phyloP scores from a whole-genome alignment of 306 rosid species.

The Vigna unguiculata region DNA sequence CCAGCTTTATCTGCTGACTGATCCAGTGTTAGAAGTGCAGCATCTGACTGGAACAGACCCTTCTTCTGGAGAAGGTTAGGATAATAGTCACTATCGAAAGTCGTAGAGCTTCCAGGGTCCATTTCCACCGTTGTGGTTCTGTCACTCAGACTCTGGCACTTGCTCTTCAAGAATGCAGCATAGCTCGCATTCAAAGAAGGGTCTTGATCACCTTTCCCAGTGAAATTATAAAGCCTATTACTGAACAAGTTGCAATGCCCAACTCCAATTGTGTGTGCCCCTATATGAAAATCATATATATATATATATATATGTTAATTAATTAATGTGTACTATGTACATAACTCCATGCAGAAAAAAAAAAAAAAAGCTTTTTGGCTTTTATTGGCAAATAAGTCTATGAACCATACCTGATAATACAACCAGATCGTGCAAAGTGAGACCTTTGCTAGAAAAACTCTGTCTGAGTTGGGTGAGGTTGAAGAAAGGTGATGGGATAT shows the following conservation, averaged over 20 bases:
- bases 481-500: slow-evolving; percentile 55
- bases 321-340: not conserved
- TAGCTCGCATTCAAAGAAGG: slow-evolving; percentile 55
- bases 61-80: slow-evolving; percentile 43
- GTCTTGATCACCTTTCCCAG: slow-evolving; percentile 67
- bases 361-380: too few species aligned
- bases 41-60: slow-evolving; percentile 71
- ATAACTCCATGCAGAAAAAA: too few species aligned
- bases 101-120: slow-evolving; percentile 52
- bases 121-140: slow-evolving; percentile 46
- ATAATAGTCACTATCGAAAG: slow-evolving; percentile 55
- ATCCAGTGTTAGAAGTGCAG: slow-evolving; percentile 52
- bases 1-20: slow-evolving; percentile 20
- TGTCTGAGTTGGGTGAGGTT: slow-evolving; percentile 59
- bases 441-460: slow-evolving; percentile 56
- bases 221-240: slow-evolving; percentile 59
- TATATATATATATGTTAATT: not conserved
- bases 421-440: slow-evolving; percentile 57
- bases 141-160: slow-evolving; percentile 43
- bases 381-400: too few species aligned
- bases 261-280: slow-evolving; percentile 66
- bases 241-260: slow-evolving; percentile 58
- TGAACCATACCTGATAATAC: slow-evolving; percentile 59
- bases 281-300: slow-evolving; percentile 21
- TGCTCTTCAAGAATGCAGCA: slow-evolving; percentile 50